Evolutionary conservation across 768 basidiomycete species (phyloP).

Genomic region (Mycena metata): DNA sequence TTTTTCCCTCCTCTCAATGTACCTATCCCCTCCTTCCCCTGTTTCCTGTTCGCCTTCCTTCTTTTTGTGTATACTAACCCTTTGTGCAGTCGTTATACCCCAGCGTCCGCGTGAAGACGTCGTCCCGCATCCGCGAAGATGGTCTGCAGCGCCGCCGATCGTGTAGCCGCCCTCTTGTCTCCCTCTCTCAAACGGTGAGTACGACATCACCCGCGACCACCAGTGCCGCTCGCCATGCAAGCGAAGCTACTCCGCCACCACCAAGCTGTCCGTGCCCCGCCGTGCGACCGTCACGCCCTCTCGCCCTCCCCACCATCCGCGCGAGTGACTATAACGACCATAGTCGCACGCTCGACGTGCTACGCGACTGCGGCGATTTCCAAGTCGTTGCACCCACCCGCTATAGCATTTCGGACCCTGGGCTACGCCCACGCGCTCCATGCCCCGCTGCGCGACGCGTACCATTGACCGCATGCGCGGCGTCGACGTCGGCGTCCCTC

Average conservation of each 20-base stretch:
- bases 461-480: slow-evolving; percentile 4
- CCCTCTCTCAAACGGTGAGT: not conserved
- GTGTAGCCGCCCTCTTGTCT: too few species aligned
- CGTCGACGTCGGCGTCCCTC: too few species aligned
- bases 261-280: not conserved
- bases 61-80: too few species aligned
- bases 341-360: slow-evolving; percentile 2
- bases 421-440: not conserved
- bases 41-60: too few species aligned
- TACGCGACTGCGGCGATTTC: slow-evolving; percentile 8
- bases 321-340: not conserved
- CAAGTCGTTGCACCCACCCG: slow-evolving; percentile 2
- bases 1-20: too few species aligned
- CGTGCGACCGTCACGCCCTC: slow-evolving; percentile 1
- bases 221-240: not conserved
- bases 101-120: not conserved
- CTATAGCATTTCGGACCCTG: slow-evolving; percentile 2
- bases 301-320: not conserved
- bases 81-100: not conserved
- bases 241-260: not conserved
- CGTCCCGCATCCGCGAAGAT: too few species aligned
- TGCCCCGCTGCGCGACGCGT: not conserved
- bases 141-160: too few species aligned
- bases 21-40: too few species aligned
- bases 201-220: too few species aligned